phyloP scores from a whole-genome alignment of 192 early-diverging fungal species.

The Coemansia sp. region DNA sequence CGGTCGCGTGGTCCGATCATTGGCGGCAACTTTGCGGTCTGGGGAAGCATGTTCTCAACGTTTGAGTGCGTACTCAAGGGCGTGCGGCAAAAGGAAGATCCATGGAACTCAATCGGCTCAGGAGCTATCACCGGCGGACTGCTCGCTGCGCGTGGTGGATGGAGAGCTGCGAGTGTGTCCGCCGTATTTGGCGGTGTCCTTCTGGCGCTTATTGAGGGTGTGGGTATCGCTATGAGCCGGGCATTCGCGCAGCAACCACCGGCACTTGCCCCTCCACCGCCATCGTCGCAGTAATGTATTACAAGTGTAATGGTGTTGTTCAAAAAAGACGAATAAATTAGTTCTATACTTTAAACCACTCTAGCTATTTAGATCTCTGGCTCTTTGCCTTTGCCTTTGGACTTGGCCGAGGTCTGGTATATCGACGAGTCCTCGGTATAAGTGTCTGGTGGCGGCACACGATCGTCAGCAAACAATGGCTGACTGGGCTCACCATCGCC shows the following conservation, averaged over 20 bases:
- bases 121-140: slow-evolving; percentile 96
- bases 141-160: slow-evolving; percentile 82
- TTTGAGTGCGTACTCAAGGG: slow-evolving; percentile 95
- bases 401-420: not conserved
- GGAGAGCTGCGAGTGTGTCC: slow-evolving; percentile 76
- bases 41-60: slow-evolving; percentile 98
- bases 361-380: slow-evolving; percentile 23
- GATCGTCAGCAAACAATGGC: slow-evolving; percentile 2
- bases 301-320: not conserved
- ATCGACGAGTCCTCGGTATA: not conserved
- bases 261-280: slow-evolving; percentile 49
- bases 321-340: not conserved
- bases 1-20: slow-evolving; percentile 93
- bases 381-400: slow-evolving; percentile 48
- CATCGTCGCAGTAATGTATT: slow-evolving; percentile 20
- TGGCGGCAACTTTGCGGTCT: slow-evolving; percentile 99
- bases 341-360: not conserved
- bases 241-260: slow-evolving; percentile 67
- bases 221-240: slow-evolving; percentile 77
- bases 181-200: slow-evolving; percentile 93
- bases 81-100: slow-evolving; percentile 97
- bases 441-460: not conserved
- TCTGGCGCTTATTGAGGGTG: slow-evolving; percentile 95
- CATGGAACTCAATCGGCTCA: slow-evolving; percentile 96
- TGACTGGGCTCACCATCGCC: not conserved